Conservation (phyloP, 306 rosid genomes). For the Hippophae tibetana region DNA sequence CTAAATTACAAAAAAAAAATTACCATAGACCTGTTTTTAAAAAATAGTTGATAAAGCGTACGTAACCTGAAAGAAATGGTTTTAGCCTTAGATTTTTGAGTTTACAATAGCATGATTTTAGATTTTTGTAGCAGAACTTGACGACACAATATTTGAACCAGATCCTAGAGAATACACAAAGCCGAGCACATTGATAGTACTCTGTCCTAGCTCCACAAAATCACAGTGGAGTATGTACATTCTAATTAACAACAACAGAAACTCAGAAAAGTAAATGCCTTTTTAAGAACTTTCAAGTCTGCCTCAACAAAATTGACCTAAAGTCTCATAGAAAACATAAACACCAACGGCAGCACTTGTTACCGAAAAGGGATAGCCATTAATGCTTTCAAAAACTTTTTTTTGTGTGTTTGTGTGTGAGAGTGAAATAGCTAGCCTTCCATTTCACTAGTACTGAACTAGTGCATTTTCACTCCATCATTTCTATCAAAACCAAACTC, state of each 20-base stretch:
- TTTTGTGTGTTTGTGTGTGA: not conserved
- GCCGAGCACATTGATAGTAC: not conserved
- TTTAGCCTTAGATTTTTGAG: no score
- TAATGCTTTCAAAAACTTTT: not conserved
- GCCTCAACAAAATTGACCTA: slow-evolving; percentile 9
- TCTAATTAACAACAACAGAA: not conserved
- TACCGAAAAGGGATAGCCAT: not conserved
- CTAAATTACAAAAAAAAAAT: no score
- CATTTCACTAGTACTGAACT: no score
- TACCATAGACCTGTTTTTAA: no score
- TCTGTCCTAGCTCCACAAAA: not conserved
- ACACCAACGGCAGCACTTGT: not conserved
- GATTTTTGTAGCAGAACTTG: no score
- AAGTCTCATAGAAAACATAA: not conserved
- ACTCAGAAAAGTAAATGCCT: not conserved
- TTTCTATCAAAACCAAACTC: not conserved
- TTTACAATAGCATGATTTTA: no score
- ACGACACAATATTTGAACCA: no score
- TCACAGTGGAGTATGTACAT: not conserved
- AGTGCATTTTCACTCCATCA: not conserved
- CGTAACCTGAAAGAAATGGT: no score
- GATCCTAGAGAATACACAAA: no score
- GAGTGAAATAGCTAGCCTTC: not conserved
- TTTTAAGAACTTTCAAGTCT: slow-evolving; percentile 7
- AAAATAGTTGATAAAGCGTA: no score